These are phyloP conservation scores for Ogataea pilisensis DNA, from an alignment of 805 yeast species.

Conservation along the genomic window DNA sequence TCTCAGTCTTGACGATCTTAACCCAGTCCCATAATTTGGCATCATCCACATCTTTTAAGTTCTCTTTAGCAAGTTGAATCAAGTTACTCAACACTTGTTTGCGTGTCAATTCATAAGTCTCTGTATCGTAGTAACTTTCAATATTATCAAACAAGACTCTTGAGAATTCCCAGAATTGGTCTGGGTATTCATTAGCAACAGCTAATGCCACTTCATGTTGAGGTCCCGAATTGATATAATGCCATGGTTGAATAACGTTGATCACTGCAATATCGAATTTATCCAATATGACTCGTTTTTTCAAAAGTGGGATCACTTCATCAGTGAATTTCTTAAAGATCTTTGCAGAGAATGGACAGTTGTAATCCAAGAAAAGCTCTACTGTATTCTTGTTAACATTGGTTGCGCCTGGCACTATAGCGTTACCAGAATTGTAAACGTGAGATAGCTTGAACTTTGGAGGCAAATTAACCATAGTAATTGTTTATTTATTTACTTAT, in stretches of 20 bases:
- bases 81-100: conserved; percentile 51
- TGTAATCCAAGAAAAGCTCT: conserved; percentile 69
- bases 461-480: conserved; percentile 20
- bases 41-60: conserved; percentile 34
- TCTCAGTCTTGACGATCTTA: conserved; percentile 27
- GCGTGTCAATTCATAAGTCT: conserved; percentile 49
- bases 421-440: conserved; percentile 6
- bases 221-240: conserved; percentile 58
- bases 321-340: conserved; percentile 52
- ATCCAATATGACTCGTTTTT: conserved; percentile 38
- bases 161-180: conserved; percentile 54
- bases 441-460: conserved; percentile 23
- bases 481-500: not conserved
- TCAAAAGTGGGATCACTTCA: conserved; percentile 50
- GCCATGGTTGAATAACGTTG: conserved; percentile 91
- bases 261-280: conserved; percentile 58
- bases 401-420: not conserved
- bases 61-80: conserved; percentile 41
- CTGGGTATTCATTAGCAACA: conserved; percentile 54
- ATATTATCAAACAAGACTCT: conserved; percentile 52
- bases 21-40: conserved; percentile 30
- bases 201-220: conserved; percentile 71
- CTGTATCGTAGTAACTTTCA: conserved; percentile 56
- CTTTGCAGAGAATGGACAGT: conserved; percentile 72
- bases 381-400: conserved; percentile 28